These are phyloP conservation scores for Chalaropsis ovoidea DNA, from an alignment of 2,329 filamentous ascomycete genomes.

Conservation along the genomic window DNA sequence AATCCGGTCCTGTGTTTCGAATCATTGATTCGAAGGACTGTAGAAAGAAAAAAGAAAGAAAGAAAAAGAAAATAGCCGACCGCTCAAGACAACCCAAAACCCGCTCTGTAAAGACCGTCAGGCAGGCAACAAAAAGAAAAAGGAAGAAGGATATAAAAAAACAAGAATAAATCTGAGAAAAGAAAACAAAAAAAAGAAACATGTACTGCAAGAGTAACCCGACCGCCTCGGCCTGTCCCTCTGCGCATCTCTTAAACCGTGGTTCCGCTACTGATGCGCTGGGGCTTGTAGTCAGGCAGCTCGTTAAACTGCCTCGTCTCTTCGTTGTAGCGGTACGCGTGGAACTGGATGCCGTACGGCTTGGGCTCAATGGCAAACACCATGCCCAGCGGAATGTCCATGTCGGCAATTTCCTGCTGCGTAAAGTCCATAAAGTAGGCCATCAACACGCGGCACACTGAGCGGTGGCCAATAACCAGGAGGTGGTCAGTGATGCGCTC, in stretches of 20 bases:
- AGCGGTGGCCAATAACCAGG: conserved; percentile 83
- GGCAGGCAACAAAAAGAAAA: background rate
- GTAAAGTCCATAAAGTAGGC: conserved; percentile 94
- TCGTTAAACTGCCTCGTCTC: conserved; percentile 71
- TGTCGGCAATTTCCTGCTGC: conserved; percentile 80
- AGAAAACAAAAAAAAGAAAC: conserved; percentile 11
- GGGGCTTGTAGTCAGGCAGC: conserved; percentile 71
- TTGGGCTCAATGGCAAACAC: conserved; percentile 93
- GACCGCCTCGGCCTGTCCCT: background rate
- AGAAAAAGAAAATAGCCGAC: conserved; percentile 12
- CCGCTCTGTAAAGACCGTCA: background rate
- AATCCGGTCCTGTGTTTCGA: background rate
- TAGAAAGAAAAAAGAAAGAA: conserved; percentile 12
- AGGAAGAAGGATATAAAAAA: background rate
- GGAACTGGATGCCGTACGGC: conserved; percentile 94
- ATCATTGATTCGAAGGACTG: conserved; percentile 5
- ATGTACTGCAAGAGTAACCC: background rate
- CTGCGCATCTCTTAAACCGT: background rate
- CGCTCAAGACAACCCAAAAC: background rate
- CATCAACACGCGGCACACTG: conserved; percentile 81
- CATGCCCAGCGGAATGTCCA: conserved; percentile 89
- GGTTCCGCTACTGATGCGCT: conserved; percentile 28
- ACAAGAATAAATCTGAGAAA: conserved; percentile 16
- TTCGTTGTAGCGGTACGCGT: conserved; percentile 84
- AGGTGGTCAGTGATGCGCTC: conserved; percentile 96